A percentile compares a stretch with the other conserved stretches of the same genome.
These are phyloP conservation scores for Paxillus rubicundulus DNA, from an alignment of 768 basidiomycete species.

Conservation along the genomic window DNA sequence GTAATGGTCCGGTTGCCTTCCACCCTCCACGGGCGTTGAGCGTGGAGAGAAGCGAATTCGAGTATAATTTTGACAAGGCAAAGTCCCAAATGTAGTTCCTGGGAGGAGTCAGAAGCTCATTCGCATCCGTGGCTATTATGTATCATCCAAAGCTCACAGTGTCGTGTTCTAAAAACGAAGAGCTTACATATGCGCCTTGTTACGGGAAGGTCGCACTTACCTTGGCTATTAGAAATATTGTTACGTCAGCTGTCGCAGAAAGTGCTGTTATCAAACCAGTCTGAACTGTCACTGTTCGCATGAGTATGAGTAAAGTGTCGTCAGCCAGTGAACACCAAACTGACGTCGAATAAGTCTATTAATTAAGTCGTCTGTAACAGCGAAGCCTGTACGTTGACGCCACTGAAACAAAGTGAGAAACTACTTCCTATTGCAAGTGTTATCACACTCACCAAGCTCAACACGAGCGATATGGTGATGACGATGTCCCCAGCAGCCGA, in stretches of 20 bases:
- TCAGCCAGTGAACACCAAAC: neutral
- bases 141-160: too few species aligned
- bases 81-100: slow-evolving; percentile 25
- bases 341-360: slow-evolving; percentile 40
- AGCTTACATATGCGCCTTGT: too few species aligned
- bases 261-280: slow-evolving; percentile 20
- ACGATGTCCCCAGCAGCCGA: slow-evolving; percentile 38
- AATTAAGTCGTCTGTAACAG: slow-evolving; percentile 37
- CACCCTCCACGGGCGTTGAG: slow-evolving; percentile 27
- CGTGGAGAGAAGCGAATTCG: slow-evolving; percentile 19
- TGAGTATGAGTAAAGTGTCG: neutral
- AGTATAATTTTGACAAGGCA: slow-evolving; percentile 26
- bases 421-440: too few species aligned
- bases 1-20: slow-evolving; percentile 1
- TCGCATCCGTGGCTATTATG: too few species aligned
- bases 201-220: slow-evolving; percentile 1
- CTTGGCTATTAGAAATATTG: slow-evolving; percentile 12
- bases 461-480: slow-evolving; percentile 41
- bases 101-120: slow-evolving; percentile 13
- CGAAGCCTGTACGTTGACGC: slow-evolving; percentile 40
- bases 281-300: slow-evolving; percentile 20
- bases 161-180: too few species aligned
- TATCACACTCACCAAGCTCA: slow-evolving; percentile 34
- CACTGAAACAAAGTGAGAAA: slow-evolving; percentile 19
- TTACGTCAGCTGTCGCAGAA: slow-evolving; percentile 14